phyloP scores from a whole-genome alignment of 2,329 filamentous ascomycete genomes.

The Hirsutella minnesotensis region DNA sequence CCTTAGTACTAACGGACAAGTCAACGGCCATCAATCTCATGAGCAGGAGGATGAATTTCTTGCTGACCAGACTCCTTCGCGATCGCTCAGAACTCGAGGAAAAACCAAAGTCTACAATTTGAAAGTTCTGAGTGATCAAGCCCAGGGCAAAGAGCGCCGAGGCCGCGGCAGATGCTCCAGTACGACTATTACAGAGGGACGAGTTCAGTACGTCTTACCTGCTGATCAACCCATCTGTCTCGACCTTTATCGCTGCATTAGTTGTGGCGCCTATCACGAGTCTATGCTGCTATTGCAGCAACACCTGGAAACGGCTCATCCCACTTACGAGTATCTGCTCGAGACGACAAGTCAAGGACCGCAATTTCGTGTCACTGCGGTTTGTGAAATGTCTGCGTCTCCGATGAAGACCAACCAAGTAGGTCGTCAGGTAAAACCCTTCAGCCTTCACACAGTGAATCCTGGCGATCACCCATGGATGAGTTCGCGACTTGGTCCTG shows the following conservation, averaged over 20 bases:
- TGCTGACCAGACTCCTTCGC: constrained; percentile 38
- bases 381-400: constrained; percentile 14
- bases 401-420: constrained; percentile 29
- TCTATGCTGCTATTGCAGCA: constrained; percentile 34
- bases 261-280: constrained; percentile 35
- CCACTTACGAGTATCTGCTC: constrained; percentile 30
- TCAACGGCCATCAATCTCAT: constrained; percentile 18
- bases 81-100: constrained; percentile 35
- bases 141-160: constrained; percentile 39
- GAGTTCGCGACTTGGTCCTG: constrained; percentile 27
- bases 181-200: constrained; percentile 22
- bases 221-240: constrained; percentile 31
- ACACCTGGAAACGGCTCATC: constrained; percentile 34
- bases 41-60: constrained; percentile 33
- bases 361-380: constrained; percentile 26
- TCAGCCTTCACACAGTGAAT: constrained; percentile 31
- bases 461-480: constrained; percentile 35
- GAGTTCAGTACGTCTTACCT: constrained; percentile 33
- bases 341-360: constrained; percentile 23
- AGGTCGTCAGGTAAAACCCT: constrained; percentile 26
- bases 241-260: constrained; percentile 38
- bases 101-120: constrained; percentile 45
- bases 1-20: constrained; percentile 9
- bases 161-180: constrained; percentile 17
- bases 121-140: constrained; percentile 45